These are phyloP conservation scores for Rhytidiadelphus loreus DNA, from an alignment of 225 moss, liverwort and hornwort species.

Conservation along the genomic window DNA sequence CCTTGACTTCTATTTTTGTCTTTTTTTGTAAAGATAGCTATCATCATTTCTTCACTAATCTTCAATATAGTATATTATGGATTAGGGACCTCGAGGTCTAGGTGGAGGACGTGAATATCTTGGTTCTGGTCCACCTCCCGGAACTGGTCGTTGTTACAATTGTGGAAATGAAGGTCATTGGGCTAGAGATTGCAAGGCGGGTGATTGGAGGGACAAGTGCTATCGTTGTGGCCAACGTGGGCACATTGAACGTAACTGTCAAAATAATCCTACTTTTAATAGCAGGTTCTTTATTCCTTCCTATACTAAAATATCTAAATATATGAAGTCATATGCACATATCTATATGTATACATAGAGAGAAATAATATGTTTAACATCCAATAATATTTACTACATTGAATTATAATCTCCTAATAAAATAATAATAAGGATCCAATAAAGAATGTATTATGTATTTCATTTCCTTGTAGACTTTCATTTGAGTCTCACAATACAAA, in stretches of 20 bases:
- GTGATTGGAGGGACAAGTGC: slow-evolving; percentile 95
- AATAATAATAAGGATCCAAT: not conserved
- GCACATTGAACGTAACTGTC: slow-evolving; percentile 84
- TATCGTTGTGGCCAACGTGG: slow-evolving; percentile 79
- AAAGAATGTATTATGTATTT: not conserved
- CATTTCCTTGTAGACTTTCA: not conserved
- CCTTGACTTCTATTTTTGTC: not conserved
- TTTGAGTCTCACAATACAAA: not conserved
- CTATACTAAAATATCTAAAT: not conserved
- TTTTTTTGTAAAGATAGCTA: not conserved
- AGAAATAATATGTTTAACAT: not conserved
- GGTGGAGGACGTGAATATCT: slow-evolving; percentile 74
- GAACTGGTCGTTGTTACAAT: slow-evolving; percentile 82
- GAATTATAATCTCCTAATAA: not conserved
- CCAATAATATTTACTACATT: no score
- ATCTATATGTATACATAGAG: no score
- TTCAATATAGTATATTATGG: not conserved
- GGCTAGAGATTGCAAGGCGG: slow-evolving; percentile 89
- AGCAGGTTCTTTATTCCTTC: slow-evolving; percentile 26
- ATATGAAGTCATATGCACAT: not conserved
- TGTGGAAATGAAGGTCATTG: slow-evolving; percentile 98
- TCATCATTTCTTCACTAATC: not conserved
- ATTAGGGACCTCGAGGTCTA: slow-evolving; percentile 73
- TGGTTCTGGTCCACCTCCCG: slow-evolving; percentile 61
- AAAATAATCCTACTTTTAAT: slow-evolving; percentile 51